These are phyloP conservation scores for Hamigera avellanea DNA, from an alignment of 495 filamentous ascomycete species.

Conservation along the genomic window DNA sequence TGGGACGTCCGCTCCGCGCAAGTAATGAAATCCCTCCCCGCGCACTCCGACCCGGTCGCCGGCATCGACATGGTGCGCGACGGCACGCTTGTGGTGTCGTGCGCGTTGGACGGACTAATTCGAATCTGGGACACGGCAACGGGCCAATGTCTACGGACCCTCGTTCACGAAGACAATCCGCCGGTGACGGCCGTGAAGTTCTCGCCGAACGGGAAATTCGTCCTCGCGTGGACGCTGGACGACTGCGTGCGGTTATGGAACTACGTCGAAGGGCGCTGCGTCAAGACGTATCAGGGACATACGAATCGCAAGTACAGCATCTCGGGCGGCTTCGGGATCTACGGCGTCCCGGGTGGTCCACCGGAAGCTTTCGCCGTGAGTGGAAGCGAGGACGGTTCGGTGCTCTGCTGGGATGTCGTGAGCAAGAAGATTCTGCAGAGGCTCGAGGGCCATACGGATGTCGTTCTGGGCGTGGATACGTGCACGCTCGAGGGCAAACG, in stretches of 20 bases:
- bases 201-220: conserved; percentile 83
- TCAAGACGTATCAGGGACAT: conserved; percentile 97
- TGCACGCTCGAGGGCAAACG: conserved; percentile 23
- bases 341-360: conserved; percentile 32
- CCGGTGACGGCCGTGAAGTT: conserved; percentile 85
- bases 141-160: conserved; percentile 86
- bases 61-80: conserved; percentile 90
- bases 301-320: conserved; percentile 74
- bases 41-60: conserved; percentile 87
- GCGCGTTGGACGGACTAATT: conserved; percentile 81
- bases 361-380: conserved; percentile 56
- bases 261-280: conserved; percentile 74
- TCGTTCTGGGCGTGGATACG: conserved; percentile 78
- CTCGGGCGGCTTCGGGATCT: conserved; percentile 65
- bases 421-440: conserved; percentile 72
- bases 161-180: conserved; percentile 94
- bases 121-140: conserved; percentile 92
- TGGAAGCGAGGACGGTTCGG: conserved; percentile 76
- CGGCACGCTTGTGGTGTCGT: conserved; percentile 82
- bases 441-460: conserved; percentile 58
- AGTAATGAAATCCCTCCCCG: conserved; percentile 81
- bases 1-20: conserved; percentile 86
- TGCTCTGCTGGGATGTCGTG: conserved; percentile 82
- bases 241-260: conserved; percentile 86
- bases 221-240: conserved; percentile 87